Evolutionary conservation across 2,329 filamentous ascomycete species (phyloP).

Genomic region (Scedosporium boydii): DNA sequence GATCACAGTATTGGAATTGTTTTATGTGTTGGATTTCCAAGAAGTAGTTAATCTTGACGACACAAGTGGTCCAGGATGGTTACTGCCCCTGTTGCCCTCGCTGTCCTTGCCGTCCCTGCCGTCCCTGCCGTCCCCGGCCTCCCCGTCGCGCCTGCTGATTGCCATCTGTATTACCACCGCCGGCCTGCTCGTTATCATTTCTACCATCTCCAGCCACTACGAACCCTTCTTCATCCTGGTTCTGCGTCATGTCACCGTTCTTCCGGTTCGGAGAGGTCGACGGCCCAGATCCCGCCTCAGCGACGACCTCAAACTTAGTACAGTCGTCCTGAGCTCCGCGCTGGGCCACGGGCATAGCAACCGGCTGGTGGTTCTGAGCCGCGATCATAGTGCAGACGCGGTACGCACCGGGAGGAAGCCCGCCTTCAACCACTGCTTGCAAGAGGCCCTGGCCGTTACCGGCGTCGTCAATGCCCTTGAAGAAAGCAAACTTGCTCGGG

Average conservation of each 20-base stretch:
- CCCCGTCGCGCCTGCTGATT: neutral
- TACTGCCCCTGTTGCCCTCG: constrained; percentile 13
- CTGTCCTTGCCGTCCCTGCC: constrained; percentile 9
- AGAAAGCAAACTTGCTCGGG: constrained; percentile 36
- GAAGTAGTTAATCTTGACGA: neutral
- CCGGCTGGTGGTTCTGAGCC: constrained; percentile 44
- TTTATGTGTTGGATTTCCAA: neutral
- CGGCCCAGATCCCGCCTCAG: neutral
- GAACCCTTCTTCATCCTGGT: constrained; percentile 1
- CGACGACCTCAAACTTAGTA: constrained; percentile 32
- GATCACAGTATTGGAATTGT: too few species aligned
- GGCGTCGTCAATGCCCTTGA: constrained; percentile 47
- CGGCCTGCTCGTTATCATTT: constrained; percentile 1
- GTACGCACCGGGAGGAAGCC: constrained; percentile 37
- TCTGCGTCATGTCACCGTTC: neutral
- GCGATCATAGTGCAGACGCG: constrained; percentile 43
- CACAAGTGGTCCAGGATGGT: constrained; percentile 7
- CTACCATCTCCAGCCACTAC: neutral
- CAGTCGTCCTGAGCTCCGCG: constrained; percentile 45
- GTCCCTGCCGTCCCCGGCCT: neutral
- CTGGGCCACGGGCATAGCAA: constrained; percentile 47
- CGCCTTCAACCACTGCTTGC: constrained; percentile 30
- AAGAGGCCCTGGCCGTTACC: constrained; percentile 36
- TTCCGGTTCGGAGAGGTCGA: neutral
- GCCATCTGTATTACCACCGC: neutral